A percentile compares a stretch with the other conserved stretches of the same genome.
Conservation (phyloP, 768 basidiomycete species). For the Mycena crocata region DNA sequence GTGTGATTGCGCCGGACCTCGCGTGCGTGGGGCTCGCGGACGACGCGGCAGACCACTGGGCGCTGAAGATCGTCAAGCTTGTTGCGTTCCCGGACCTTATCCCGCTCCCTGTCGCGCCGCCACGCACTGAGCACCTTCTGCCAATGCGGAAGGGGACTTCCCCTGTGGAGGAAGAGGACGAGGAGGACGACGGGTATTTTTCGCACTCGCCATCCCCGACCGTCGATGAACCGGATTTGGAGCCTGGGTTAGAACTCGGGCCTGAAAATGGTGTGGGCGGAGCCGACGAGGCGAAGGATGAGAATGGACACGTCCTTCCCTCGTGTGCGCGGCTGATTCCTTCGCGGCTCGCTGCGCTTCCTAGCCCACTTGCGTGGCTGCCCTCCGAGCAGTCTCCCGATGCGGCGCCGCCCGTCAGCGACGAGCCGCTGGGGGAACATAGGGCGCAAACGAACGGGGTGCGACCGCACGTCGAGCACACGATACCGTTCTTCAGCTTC, state of each 20-base stretch:
- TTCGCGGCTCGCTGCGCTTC: constrained; percentile 27
- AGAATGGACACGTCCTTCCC: not conserved
- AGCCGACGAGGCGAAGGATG: not conserved
- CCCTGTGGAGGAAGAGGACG: constrained; percentile 33
- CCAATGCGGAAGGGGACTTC: not conserved
- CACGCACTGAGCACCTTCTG: not conserved
- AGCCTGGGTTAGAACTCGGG: constrained; percentile 43
- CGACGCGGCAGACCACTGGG: constrained; percentile 77
- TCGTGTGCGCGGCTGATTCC: constrained; percentile 24
- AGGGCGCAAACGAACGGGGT: not conserved
- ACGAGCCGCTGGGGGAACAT: constrained; percentile 7
- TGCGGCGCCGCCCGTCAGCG: not conserved
- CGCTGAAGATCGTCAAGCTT: constrained; percentile 81
- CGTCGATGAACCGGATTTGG: constrained; percentile 14
- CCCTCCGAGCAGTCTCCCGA: not conserved
- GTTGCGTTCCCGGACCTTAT: constrained; percentile 83
- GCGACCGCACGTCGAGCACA: constrained; percentile 20
- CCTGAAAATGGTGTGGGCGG: not conserved
- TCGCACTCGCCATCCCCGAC: constrained; percentile 62
- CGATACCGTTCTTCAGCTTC: constrained; percentile 84
- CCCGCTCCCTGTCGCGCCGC: constrained; percentile 36
- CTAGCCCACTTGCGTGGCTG: constrained; percentile 14
- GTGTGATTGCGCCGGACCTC: constrained; percentile 74
- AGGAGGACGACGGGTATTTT: constrained; percentile 69
- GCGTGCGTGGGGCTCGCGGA: constrained; percentile 82